Evolutionary conservation across 2,329 filamentous ascomycete genomes (phyloP).

Genomic region (Esteya vermicola): DNA sequence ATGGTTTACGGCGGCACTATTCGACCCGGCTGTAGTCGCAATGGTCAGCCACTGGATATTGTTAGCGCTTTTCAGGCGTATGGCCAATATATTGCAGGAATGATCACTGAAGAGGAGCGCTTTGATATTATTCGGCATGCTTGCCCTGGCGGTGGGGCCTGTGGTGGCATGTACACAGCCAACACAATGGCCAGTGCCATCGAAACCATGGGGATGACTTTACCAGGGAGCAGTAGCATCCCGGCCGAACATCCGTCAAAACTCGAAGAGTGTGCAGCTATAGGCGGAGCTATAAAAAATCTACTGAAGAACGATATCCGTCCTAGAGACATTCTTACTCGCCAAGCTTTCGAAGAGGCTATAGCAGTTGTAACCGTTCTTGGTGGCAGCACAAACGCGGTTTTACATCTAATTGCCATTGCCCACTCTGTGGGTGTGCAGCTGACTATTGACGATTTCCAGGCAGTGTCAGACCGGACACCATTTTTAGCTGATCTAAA

Average conservation of each 20-base stretch:
- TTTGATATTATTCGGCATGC: constrained; percentile 92
- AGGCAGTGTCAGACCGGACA: constrained; percentile 62
- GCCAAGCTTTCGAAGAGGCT: constrained; percentile 70
- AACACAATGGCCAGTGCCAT: constrained; percentile 67
- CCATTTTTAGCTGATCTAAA: constrained; percentile 74
- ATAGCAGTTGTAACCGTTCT: constrained; percentile 75
- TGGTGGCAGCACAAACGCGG: constrained; percentile 74
- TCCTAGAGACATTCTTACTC: constrained; percentile 65
- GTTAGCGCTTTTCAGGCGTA: constrained; percentile 97
- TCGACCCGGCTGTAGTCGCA: constrained; percentile 70
- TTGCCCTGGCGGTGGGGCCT: constrained; percentile 71
- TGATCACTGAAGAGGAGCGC: constrained; percentile 81
- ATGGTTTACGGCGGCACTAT: constrained; percentile 98
- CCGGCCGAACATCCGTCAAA: constrained; percentile 63
- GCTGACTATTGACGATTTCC: constrained; percentile 77
- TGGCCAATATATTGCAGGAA: constrained; percentile 81
- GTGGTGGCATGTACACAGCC: constrained; percentile 74
- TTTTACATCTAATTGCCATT: constrained; percentile 73
- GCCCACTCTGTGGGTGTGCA: constrained; percentile 70
- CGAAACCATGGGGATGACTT: constrained; percentile 60
- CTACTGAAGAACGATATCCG: constrained; percentile 64
- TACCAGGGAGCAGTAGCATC: constrained; percentile 71
- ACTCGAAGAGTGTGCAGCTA: constrained; percentile 54
- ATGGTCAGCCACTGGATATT: constrained; percentile 73
- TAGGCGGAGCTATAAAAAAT: constrained; percentile 61